Evolutionary conservation across 2,329 filamentous ascomycete species (phyloP).

Genomic region (Diplocarpon mali): DNA sequence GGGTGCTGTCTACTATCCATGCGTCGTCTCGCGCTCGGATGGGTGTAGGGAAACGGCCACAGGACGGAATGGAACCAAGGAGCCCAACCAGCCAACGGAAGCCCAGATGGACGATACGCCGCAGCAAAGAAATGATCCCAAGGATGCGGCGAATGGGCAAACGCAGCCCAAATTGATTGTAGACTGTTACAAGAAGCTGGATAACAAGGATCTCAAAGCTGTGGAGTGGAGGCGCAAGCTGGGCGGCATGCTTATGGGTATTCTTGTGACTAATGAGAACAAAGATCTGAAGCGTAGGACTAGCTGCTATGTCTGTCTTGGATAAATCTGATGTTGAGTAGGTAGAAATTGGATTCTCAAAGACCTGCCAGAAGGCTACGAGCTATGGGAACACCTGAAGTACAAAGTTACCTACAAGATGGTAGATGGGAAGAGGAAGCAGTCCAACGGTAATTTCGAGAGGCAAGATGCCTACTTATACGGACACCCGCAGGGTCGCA

Average conservation of each 20-base stretch:
- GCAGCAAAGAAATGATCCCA: slow-evolving; percentile 28
- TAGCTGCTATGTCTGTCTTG: neutral
- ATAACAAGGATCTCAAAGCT: slow-evolving; percentile 39
- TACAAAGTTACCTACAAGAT: slow-evolving; percentile 33
- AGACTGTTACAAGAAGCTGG: slow-evolving; percentile 42
- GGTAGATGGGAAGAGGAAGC: slow-evolving; percentile 31
- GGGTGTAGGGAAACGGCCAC: slow-evolving; percentile 17
- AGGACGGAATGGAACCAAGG: slow-evolving; percentile 20
- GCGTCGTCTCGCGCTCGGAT: slow-evolving; percentile 22
- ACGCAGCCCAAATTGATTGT: slow-evolving; percentile 25
- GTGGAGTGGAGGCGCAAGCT: slow-evolving; percentile 48
- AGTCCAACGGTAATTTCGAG: slow-evolving; percentile 37
- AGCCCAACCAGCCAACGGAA: slow-evolving; percentile 38
- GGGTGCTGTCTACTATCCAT: slow-evolving; percentile 14
- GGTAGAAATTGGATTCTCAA: slow-evolving; percentile 38
- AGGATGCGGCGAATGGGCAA: slow-evolving; percentile 28
- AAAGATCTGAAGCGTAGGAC: slow-evolving; percentile 9
- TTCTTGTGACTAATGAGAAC: slow-evolving; percentile 30
- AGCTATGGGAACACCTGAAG: slow-evolving; percentile 47
- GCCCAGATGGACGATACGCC: slow-evolving; percentile 41
- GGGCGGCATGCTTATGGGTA: slow-evolving; percentile 44
- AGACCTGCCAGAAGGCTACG: slow-evolving; percentile 43
- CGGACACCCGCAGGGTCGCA: slow-evolving; percentile 44
- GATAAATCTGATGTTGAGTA: slow-evolving; percentile 10
- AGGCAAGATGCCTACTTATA: slow-evolving; percentile 50